A percentile compares a stretch with the other conserved stretches of the same genome.
Evolutionary conservation across 2,329 filamentous ascomycete genomes (phyloP).

Genomic region (Penicillium psychrosexuale): DNA sequence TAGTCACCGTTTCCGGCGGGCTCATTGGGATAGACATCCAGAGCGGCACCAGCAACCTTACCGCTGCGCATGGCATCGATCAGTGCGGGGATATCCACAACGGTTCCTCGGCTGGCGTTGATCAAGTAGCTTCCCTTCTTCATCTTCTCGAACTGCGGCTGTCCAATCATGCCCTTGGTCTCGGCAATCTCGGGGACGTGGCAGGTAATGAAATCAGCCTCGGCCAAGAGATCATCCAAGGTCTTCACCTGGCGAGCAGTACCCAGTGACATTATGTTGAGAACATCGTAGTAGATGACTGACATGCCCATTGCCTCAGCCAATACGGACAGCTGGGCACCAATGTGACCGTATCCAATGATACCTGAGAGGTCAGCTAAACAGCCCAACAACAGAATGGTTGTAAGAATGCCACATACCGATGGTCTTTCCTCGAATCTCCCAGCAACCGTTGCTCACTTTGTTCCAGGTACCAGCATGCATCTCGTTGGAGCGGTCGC

Average conservation of each 20-base stretch:
- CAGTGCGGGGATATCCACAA: slow-evolving; percentile 90
- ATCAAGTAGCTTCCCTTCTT: slow-evolving; percentile 90
- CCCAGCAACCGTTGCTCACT: slow-evolving; percentile 94
- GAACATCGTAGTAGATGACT: slow-evolving; percentile 94
- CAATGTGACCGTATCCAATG: slow-evolving; percentile 95
- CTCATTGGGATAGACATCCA: slow-evolving; percentile 94
- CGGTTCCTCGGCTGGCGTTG: slow-evolving; percentile 89
- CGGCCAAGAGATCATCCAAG: slow-evolving; percentile 69
- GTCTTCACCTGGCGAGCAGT: slow-evolving; percentile 79
- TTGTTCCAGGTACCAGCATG: slow-evolving; percentile 97
- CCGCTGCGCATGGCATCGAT: slow-evolving; percentile 82
- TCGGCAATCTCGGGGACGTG: slow-evolving; percentile 93
- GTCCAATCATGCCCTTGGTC: slow-evolving; percentile 89
- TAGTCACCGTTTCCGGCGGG: slow-evolving; percentile 92
- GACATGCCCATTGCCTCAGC: slow-evolving; percentile 98
- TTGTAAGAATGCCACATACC: slow-evolving; percentile 49
- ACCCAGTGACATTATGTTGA: slow-evolving; percentile 91
- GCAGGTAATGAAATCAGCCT: slow-evolving; percentile 87
- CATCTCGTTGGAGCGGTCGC: slow-evolving; percentile 90
- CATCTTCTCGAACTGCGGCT: slow-evolving; percentile 77
- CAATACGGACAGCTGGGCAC: slow-evolving; percentile 89
- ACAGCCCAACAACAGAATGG: background rate
- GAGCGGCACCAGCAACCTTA: slow-evolving; percentile 87
- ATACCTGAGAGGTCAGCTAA: slow-evolving; percentile 57
- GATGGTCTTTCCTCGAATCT: slow-evolving; percentile 94